A percentile compares a stretch with the other conserved stretches of the same genome.
Conservation (phyloP, 768 basidiomycete genomes). For the Auricularia heimuer region DNA sequence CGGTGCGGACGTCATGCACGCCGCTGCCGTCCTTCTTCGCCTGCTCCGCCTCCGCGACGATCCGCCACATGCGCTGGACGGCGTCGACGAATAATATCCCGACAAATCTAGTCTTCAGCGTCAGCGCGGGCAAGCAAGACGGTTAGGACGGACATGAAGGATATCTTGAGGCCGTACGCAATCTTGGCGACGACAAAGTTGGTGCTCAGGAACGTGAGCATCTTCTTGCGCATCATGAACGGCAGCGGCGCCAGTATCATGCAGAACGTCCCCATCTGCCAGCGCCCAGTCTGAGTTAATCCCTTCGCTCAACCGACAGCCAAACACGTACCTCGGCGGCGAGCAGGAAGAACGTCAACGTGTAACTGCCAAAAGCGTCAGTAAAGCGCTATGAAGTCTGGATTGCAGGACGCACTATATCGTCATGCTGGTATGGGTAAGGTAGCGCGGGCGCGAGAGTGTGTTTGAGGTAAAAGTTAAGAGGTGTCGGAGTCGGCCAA, state of each 20-base stretch:
- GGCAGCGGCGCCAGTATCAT: constrained; percentile 80
- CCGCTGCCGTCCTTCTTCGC: constrained; percentile 47
- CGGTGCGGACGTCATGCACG: constrained; percentile 54
- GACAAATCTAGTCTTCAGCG: constrained; percentile 45
- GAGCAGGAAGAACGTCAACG: constrained; percentile 71
- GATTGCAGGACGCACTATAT: constrained; percentile 29
- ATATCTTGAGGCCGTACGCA: constrained; percentile 86
- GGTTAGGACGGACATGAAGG: constrained; percentile 62
- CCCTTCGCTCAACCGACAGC: background rate
- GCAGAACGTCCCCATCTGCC: constrained; percentile 74
- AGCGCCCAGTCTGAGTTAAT: background rate
- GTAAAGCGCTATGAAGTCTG: no score
- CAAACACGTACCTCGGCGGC: constrained; percentile 48
- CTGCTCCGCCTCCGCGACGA: constrained; percentile 59
- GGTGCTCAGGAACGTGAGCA: constrained; percentile 66
- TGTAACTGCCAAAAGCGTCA: constrained; percentile 40
- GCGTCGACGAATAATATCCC: constrained; percentile 85
- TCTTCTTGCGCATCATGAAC: constrained; percentile 51
- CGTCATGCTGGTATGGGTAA: constrained; percentile 27
- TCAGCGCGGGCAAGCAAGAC: background rate
- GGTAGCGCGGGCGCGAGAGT: background rate
- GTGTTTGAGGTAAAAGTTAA: background rate
- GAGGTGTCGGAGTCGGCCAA: background rate
- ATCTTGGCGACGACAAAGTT: constrained; percentile 69
- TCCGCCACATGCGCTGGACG: constrained; percentile 83